Evolutionary conservation across 2,329 filamentous ascomycete genomes (phyloP).

Genomic region (Shiraia sp.): DNA sequence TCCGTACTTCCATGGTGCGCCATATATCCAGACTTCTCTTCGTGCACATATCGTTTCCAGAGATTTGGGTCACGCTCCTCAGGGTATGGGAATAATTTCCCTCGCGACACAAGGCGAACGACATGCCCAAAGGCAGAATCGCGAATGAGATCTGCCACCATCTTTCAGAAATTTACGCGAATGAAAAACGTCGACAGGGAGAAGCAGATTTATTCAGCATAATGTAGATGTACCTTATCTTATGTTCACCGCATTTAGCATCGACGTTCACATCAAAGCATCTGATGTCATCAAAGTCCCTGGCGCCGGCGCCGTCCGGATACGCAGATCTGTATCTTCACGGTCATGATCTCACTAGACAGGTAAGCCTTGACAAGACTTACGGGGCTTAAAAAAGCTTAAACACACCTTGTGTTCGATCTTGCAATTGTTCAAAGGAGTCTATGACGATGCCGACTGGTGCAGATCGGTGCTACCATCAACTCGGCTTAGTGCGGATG

Average conservation of each 20-base stretch:
- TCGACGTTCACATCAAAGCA: background rate
- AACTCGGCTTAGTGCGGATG: no score
- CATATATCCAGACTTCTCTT: slow-evolving; percentile 54
- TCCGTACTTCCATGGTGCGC: slow-evolving; percentile 51
- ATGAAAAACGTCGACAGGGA: background rate
- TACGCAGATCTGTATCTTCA: no score
- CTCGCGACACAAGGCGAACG: slow-evolving; percentile 46
- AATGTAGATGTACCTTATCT: no score
- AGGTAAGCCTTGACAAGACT: background rate
- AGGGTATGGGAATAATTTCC: slow-evolving; percentile 47
- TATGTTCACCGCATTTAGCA: no score
- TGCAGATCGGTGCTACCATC: no score
- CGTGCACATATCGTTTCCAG: slow-evolving; percentile 55
- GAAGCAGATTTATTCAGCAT: background rate
- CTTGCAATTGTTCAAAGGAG: no score
- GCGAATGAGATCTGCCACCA: slow-evolving; percentile 23
- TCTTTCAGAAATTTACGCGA: background rate
- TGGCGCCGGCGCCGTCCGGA: no score
- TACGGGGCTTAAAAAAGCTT: background rate
- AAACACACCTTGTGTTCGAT: background rate
- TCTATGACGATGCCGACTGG: no score
- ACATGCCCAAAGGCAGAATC: slow-evolving; percentile 39
- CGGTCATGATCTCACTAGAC: background rate
- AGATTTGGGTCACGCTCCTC: slow-evolving; percentile 54
- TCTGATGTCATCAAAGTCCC: background rate